Percentiles rank a stretch among this genome's conserved stretches.
These are phyloP conservation scores for Psilocybe mexicana DNA, from an alignment of 1,284 basidiomycete species.

Conservation along the genomic window DNA sequence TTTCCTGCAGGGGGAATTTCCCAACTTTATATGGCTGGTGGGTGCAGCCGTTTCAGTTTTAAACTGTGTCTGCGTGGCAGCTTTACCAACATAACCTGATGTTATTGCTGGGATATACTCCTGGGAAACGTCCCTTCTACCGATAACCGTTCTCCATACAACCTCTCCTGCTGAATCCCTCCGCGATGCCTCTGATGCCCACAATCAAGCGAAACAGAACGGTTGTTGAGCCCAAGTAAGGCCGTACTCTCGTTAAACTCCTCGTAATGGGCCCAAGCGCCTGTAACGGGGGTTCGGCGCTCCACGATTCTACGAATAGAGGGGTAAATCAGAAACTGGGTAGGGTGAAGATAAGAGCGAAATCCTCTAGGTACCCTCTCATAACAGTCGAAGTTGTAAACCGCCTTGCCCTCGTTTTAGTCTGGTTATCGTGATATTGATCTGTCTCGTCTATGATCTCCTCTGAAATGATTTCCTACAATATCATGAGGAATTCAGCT, in stretches of 20 bases:
- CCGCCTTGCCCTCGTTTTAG: constrained; percentile 69
- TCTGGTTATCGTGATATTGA: constrained; percentile 83
- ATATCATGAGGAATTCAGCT: neutral
- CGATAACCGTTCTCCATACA: neutral
- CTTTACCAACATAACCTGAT: neutral
- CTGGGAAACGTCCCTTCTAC: constrained; percentile 7
- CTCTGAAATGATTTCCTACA: constrained; percentile 81
- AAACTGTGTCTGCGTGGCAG: too few relatives aligned
- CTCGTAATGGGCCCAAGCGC: neutral
- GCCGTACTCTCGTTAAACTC: constrained; percentile 11
- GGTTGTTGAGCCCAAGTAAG: constrained; percentile 9
- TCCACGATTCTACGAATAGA: constrained; percentile 33
- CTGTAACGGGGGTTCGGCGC: constrained; percentile 14
- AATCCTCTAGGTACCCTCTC: constrained; percentile 54
- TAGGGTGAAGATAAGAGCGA: constrained; percentile 18
- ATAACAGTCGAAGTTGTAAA: constrained; percentile 74
- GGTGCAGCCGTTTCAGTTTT: too few relatives aligned
- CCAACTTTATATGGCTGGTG: too few relatives aligned
- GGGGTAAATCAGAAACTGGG: neutral
- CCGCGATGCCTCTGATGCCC: neutral
- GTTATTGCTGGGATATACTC: constrained; percentile 8
- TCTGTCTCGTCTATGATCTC: constrained; percentile 94
- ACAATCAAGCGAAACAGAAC: constrained; percentile 9
- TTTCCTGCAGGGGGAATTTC: too few relatives aligned
- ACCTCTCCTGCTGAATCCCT: neutral